phyloP scores from a whole-genome alignment of 1,139 yeast genomes.

The Hanseniaspora gamundiae region DNA sequence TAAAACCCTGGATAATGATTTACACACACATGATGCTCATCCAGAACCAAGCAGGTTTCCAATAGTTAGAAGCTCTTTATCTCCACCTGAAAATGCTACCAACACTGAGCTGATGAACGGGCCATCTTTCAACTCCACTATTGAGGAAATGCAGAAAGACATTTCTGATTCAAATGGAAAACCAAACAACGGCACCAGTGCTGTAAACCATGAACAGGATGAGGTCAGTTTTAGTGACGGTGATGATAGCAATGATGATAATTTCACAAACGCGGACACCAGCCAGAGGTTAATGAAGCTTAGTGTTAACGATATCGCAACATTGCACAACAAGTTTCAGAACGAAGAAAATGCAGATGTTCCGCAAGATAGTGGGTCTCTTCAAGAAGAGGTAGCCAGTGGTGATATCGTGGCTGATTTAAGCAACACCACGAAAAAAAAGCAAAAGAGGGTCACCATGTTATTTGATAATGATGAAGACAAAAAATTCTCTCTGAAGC shows the following conservation, averaged over 20 bases:
- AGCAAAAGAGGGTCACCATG: conserved; percentile 17
- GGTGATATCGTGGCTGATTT: not conserved
- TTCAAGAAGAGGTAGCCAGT: not conserved
- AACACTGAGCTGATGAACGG: too few species aligned
- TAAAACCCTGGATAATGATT: conserved; percentile 23
- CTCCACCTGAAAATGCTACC: too few species aligned
- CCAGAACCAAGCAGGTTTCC: not conserved
- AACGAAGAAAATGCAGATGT: conserved; percentile 3
- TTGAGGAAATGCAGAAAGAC: too few species aligned
- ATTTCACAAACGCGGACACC: not conserved
- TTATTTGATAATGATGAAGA: conserved; percentile 21
- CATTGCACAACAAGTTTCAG: not conserved
- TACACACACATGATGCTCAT: not conserved
- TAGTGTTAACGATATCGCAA: not conserved
- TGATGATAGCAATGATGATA: not conserved
- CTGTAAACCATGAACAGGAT: too few species aligned
- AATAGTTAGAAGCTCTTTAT: not conserved
- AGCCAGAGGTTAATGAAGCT: not conserved
- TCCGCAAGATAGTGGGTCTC: conserved; percentile 3
- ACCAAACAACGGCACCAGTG: too few species aligned
- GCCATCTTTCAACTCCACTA: too few species aligned
- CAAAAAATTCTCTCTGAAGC: not conserved
- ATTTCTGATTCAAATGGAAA: too few species aligned
- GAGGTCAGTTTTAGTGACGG: not conserved
- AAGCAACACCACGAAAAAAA: not conserved